Conservation (phyloP, 2,329 filamentous ascomycete genomes). For the Apiospora saccharicola region DNA sequence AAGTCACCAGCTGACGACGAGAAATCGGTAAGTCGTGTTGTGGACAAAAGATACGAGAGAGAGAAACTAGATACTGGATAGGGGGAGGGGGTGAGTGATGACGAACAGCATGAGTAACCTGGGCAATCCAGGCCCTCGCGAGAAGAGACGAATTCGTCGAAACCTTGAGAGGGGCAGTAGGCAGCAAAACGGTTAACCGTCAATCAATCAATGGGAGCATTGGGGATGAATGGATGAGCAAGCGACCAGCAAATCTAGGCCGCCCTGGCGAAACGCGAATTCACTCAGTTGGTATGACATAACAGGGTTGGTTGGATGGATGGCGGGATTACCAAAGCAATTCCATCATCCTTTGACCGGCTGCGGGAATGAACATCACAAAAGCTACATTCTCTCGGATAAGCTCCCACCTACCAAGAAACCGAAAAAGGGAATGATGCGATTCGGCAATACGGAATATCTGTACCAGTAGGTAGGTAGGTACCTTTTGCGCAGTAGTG, state of each 20-base stretch:
- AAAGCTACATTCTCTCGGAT: background rate
- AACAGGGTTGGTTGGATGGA: background rate
- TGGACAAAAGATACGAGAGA: background rate
- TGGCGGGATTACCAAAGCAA: background rate
- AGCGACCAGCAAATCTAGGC: background rate
- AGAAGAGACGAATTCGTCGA: slow-evolving; percentile 10
- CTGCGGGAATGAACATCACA: background rate
- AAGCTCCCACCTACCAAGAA: background rate
- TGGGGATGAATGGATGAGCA: background rate
- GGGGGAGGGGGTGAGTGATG: slow-evolving; percentile 1
- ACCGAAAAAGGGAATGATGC: background rate
- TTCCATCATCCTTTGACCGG: background rate
- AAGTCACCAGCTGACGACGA: slow-evolving; percentile 10
- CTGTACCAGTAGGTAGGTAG: background rate
- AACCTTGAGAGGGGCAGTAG: background rate
- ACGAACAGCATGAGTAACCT: slow-evolving; percentile 7
- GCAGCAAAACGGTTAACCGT: background rate
- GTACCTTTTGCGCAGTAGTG: background rate
- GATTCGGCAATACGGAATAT: slow-evolving; percentile 1
- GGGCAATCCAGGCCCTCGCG: background rate
- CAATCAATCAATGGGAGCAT: background rate
- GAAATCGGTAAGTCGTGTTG: background rate
- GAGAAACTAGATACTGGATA: background rate
- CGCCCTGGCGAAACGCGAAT: background rate
- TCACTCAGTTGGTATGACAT: background rate